A percentile compares a stretch with the other conserved stretches of the same genome.
These are phyloP conservation scores for Gryganskiella cystojenkinii DNA, from an alignment of 192 early-diverging fungal genomes.

Conservation along the genomic window DNA sequence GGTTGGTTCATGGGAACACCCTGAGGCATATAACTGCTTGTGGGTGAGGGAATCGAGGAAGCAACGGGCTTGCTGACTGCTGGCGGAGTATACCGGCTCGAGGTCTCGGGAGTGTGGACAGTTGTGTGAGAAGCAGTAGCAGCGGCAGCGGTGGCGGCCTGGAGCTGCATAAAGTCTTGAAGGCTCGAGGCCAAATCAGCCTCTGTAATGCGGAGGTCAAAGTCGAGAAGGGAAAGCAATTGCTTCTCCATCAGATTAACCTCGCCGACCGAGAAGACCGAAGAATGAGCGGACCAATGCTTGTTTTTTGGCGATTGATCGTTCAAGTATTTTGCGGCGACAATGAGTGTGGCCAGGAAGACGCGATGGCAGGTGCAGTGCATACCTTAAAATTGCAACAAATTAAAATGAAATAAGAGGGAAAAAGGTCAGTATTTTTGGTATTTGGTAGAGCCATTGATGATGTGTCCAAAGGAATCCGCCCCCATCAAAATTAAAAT, in stretches of 20 bases:
- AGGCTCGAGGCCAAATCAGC: constrained; percentile 50
- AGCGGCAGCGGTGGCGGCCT: background rate
- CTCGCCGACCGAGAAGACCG: constrained; percentile 77
- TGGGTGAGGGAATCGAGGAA: constrained; percentile 26
- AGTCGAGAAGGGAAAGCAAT: constrained; percentile 73
- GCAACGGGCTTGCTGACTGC: background rate
- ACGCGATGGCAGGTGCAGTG: constrained; percentile 84
- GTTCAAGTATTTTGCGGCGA: constrained; percentile 80
- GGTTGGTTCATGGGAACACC: constrained; percentile 16
- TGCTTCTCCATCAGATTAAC: constrained; percentile 88
- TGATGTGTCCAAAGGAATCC: too few relatives aligned
- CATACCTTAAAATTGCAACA: constrained; percentile 66
- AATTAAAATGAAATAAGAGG: background rate
- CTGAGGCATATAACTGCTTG: constrained; percentile 21
- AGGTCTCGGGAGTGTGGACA: constrained; percentile 4
- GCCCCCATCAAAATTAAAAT: too few relatives aligned
- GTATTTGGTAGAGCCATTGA: background rate
- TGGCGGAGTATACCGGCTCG: constrained; percentile 4
- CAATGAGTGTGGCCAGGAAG: constrained; percentile 79
- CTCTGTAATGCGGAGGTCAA: constrained; percentile 56
- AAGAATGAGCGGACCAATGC: constrained; percentile 80
- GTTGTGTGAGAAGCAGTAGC: background rate
- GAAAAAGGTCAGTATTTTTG: background rate
- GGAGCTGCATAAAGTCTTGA: constrained; percentile 25
- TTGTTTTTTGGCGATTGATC: constrained; percentile 86